phyloP scores from a whole-genome alignment of 352 stramenopile species.

The Thalassiosira mediterranea region DNA sequence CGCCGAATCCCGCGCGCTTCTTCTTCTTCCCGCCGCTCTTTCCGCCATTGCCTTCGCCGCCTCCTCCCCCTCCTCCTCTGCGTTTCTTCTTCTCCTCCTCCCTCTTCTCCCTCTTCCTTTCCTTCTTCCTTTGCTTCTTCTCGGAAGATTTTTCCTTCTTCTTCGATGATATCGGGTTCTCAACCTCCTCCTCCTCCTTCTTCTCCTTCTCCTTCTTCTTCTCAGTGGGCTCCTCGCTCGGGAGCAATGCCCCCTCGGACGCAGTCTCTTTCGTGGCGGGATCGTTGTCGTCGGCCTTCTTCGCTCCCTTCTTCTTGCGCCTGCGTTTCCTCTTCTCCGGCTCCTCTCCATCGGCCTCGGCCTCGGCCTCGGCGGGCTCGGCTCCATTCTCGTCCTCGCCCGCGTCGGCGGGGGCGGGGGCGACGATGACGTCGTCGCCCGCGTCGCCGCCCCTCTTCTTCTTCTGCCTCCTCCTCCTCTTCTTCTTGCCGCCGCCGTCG shows the following conservation, averaged over 20 bases:
- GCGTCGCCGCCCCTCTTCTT: conserved; percentile 43
- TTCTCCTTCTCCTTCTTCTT: conserved; percentile 1
- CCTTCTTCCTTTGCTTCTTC: conserved; percentile 9
- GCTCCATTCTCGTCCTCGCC: conserved; percentile 7
- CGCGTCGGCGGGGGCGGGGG: not conserved
- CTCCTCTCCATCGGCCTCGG: conserved; percentile 4
- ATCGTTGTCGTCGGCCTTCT: conserved; percentile 8
- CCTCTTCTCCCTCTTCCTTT: conserved; percentile 32
- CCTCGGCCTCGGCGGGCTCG: not conserved
- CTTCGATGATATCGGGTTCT: conserved; percentile 3
- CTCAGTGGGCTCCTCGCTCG: conserved; percentile 1
- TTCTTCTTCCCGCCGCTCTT: conserved; percentile 54
- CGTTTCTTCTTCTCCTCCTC: conserved; percentile 54
- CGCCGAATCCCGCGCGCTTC: conserved; percentile 48
- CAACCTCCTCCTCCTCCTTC: conserved; percentile 3
- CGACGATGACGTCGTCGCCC: conserved; percentile 1
- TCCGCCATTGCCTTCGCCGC: conserved; percentile 29
- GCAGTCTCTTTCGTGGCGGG: too few relatives aligned
- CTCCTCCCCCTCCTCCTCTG: conserved; percentile 21
- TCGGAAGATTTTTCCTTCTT: conserved; percentile 6
- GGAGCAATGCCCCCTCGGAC: too few relatives aligned
- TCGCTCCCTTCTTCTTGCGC: too few relatives aligned
- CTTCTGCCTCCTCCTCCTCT: conserved; percentile 62
- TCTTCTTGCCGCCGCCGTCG: conserved; percentile 45
- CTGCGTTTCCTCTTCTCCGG: too few relatives aligned